Evolutionary conservation across 352 stramenopile genomes (phyloP), one percentile per base, ranked within the genome.

Genomic region (Phytopythium chamaehyphon): DNA sequence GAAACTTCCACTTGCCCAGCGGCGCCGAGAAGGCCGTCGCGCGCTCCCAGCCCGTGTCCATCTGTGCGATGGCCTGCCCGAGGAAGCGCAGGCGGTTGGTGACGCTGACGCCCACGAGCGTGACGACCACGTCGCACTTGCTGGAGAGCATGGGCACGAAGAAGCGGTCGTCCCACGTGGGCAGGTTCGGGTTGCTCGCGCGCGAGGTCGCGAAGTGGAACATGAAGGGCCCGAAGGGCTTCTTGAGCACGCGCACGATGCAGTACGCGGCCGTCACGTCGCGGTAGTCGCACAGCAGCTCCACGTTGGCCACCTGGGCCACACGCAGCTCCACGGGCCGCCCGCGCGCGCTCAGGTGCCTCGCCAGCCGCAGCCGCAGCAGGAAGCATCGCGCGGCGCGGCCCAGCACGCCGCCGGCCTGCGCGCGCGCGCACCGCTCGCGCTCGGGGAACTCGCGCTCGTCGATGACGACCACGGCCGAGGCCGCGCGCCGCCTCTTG

Each of bases 171-270:
- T 61, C 54, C 71, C 79, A 93, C 12, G 56, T 73, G 5, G 78
- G 78, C 12, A 75, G 46, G 36, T 87, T 70, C 28, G 88, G 64
- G 44, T 85, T 82, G 10, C 62, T 71, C 52, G 73, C 68, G 46
- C 76, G 76, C 16, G 48, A 51, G 2, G 83, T 86, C 36, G 73
- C 71, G 63, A 90, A 93, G 62, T 93, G 74, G 54, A 90, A 93
- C 83, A 93, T 93, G 69, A 91, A 91, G 35, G 83, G 83, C 0
- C 83, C 83, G 46, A 90, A 93, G 11, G 83, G 83, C 35, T 89
- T 87, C 66, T 90, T 90, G n/a, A 93, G 71, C 52, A 93, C 76
- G 45, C 79, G 80, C 3, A 93, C 73, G 47, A 86, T 89, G 66
- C 76, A 93, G 47, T 78, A 87, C 9, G 90, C 48, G 7, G 73